These are phyloP conservation scores for Galerina sulciceps DNA, from an alignment of 768 basidiomycete genomes.

Conservation along the genomic window DNA sequence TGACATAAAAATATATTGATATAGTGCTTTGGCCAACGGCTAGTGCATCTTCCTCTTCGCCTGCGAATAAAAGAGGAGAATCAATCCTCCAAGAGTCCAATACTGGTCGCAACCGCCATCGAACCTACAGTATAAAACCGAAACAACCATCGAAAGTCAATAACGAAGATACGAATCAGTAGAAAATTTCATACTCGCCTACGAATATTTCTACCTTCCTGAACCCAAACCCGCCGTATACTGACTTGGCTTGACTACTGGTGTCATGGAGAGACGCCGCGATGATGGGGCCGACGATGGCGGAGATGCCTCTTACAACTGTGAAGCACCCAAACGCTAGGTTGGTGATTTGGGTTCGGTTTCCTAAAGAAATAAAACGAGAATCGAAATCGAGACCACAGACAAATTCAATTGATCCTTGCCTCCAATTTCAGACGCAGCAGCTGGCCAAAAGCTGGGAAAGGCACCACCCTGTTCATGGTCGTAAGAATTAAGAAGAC, in stretches of 20 bases:
- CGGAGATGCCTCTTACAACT: conserved; percentile 2
- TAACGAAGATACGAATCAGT: background rate
- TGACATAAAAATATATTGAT: too few species aligned
- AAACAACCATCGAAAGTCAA: background rate
- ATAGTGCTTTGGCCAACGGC: too few species aligned
- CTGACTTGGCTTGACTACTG: background rate
- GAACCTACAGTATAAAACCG: too few species aligned
- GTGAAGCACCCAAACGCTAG: conserved; percentile 4
- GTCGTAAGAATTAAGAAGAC: background rate
- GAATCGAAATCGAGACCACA: background rate
- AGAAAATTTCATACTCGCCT: background rate
- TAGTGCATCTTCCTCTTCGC: too few species aligned
- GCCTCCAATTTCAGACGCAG: too few species aligned
- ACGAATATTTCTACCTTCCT: conserved; percentile 10
- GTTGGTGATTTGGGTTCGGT: conserved; percentile 4
- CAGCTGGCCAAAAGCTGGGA: too few species aligned
- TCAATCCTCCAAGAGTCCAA: too few species aligned
- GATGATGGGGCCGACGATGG: conserved; percentile 3
- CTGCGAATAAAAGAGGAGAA: too few species aligned
- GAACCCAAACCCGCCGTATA: conserved; percentile 5
- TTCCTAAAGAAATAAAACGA: background rate
- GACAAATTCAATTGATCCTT: background rate
- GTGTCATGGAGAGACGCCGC: conserved; percentile 4
- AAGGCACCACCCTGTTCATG: too few species aligned
- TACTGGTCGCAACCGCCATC: too few species aligned